Evolutionary conservation across 495 filamentous ascomycete genomes (phyloP), one percentile per base, ranked within the genome.

Genomic region (Hypoxylon lienhwacheense): DNA sequence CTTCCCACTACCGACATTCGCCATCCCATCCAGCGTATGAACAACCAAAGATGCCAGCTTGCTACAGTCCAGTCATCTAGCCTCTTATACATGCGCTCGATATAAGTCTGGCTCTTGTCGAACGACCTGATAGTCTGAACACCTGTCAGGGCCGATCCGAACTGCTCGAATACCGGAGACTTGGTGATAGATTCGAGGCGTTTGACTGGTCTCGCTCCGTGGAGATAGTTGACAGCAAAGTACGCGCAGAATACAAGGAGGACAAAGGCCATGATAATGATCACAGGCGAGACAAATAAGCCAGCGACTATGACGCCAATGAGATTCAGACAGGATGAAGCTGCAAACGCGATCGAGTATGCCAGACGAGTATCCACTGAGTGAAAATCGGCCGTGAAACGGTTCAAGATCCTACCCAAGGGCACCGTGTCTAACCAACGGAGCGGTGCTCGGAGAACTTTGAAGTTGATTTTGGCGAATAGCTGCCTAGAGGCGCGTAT

Each of bases 351-450:
- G 22, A 90, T 35, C 25, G 86, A 81, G 39, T 77, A 77, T 1
- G 80, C 77, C 10, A 91, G 67, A 14, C 77, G 76, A 1, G 80
- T 83, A 65, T 92, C 89, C 21, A 91, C 75, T 2, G 78, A 76
- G 55, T 81, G 77, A 61, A 93, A 91, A 59, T 93, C 89, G 4
- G 85, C 77, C 0, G 87, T 88, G 49, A 92, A 91, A 4, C 89
- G 78, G 66, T 93, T 95, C 2, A 92, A 65, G 26, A 92, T 82
- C 17, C 88, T 81, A 1, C 89, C 89, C 0, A 88, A 70, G 0
- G 89, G 89, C 0, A 90, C 85, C 0, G 88, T 92, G 64, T 95
- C 89, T 7, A 92, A 73, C 86, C 88, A 95, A 36, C 85, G 73
- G 6, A 88, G 70, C 0, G 88, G 88, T 10, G 87, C 78, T 5